A percentile compares a stretch with the other conserved stretches of the same genome.
Evolutionary conservation across 2,329 filamentous ascomycete species (phyloP).

Genomic region (Harringtonia aguacate): DNA sequence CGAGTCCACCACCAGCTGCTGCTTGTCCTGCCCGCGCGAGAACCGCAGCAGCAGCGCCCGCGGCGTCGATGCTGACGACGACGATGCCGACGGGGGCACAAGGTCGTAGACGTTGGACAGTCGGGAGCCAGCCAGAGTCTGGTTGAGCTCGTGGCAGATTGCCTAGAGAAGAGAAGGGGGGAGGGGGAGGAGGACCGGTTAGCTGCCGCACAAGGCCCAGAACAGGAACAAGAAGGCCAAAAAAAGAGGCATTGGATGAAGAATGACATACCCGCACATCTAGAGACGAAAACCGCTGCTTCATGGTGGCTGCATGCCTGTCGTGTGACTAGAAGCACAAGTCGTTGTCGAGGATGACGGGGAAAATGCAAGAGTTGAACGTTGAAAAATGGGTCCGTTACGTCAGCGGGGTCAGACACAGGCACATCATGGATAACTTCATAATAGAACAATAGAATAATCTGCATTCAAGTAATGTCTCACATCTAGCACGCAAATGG

Average conservation of each 20-base stretch:
- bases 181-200: background rate
- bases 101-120: slow-evolving; percentile 94
- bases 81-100: slow-evolving; percentile 8
- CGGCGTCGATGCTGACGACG: slow-evolving; percentile 30
- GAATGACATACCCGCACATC: slow-evolving; percentile 3
- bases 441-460: too few relatives aligned
- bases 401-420: too few relatives aligned
- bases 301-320: background rate
- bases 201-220: too few relatives aligned
- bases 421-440: too few relatives aligned
- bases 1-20: slow-evolving; percentile 86
- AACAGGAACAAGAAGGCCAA: too few relatives aligned
- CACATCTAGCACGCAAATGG: too few relatives aligned
- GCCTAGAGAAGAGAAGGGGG: slow-evolving; percentile 45
- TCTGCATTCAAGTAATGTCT: too few relatives aligned
- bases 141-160: slow-evolving; percentile 85
- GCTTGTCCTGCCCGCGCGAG: slow-evolving; percentile 76
- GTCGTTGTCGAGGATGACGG: background rate
- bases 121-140: slow-evolving; percentile 64
- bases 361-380: background rate
- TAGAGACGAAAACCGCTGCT: slow-evolving; percentile 6
- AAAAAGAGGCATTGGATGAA: background rate
- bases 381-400: too few relatives aligned
- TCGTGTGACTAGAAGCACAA: background rate
- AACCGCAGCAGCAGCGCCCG: slow-evolving; percentile 96